Conservation (phyloP, 2,329 filamentous ascomycete species). For the Beauveria varroae region DNA sequence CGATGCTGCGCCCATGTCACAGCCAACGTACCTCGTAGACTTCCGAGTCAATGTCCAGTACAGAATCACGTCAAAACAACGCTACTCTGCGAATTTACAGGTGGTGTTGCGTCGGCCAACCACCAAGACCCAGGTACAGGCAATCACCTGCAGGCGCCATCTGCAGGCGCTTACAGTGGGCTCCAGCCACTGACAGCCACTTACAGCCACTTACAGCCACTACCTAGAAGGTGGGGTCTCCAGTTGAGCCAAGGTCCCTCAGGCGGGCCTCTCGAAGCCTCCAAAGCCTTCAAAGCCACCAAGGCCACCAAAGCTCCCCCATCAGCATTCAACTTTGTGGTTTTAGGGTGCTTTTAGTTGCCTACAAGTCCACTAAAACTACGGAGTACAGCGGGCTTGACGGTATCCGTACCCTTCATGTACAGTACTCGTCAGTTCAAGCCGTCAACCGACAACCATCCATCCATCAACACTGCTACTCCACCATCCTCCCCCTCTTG, state of each 20-base stretch:
- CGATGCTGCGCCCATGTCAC: too few relatives aligned
- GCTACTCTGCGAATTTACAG: not conserved
- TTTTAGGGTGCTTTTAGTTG: too few relatives aligned
- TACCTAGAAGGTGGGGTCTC: not conserved
- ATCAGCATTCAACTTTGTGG: not conserved
- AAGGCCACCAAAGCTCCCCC: not conserved
- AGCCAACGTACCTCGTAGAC: too few relatives aligned
- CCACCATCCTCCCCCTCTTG: too few relatives aligned
- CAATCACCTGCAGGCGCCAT: not conserved
- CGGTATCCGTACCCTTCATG: too few relatives aligned
- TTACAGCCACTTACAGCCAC: not conserved
- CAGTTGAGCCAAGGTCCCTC: not conserved
- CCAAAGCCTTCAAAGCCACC: not conserved
- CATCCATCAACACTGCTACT: not conserved
- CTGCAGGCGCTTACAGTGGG: slow-evolving; percentile 2
- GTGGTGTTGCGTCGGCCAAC: not conserved
- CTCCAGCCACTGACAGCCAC: not conserved
- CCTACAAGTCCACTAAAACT: too few relatives aligned
- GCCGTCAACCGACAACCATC: too few relatives aligned
- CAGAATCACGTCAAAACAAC: too few relatives aligned
- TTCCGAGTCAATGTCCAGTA: too few relatives aligned
- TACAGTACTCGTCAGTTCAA: too few relatives aligned
- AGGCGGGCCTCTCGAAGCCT: not conserved
- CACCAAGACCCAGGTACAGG: not conserved
- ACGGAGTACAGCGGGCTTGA: too few relatives aligned